These are phyloP conservation scores for Lycium ferocissimum DNA, from an alignment of 257 asterid genomes.

Conservation along the genomic window DNA sequence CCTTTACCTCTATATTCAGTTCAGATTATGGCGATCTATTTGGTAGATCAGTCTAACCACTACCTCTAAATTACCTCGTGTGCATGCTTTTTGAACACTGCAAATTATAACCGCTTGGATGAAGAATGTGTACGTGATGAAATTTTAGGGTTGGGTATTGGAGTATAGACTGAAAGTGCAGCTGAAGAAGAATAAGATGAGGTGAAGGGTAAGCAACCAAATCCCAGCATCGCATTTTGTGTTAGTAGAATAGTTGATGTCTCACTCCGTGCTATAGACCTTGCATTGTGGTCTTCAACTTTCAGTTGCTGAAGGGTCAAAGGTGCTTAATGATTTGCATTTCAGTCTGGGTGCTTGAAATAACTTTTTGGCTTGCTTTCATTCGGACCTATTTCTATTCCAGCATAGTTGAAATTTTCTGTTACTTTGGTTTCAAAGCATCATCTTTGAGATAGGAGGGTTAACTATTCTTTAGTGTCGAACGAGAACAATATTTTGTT, in stretches of 20 bases:
- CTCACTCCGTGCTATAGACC: background rate
- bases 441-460: background rate
- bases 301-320: background rate
- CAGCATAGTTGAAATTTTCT: background rate
- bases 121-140: constrained; percentile 17
- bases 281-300: background rate
- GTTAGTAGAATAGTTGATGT: background rate
- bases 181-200: constrained; percentile 5
- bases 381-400: background rate
- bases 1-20: background rate
- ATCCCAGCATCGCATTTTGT: background rate
- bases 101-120: background rate
- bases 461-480: background rate
- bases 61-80: background rate
- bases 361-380: background rate
- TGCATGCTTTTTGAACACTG: background rate
- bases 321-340: background rate
- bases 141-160: background rate
- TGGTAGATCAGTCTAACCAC: background rate
- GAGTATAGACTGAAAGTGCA: background rate
- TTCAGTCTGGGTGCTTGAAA: constrained; percentile 4
- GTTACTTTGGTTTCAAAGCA: background rate
- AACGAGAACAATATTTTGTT: background rate
- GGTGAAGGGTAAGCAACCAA: background rate
- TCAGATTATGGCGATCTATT: background rate